phyloP scores from a whole-genome alignment of 164 flowering plant genomes.

The Taxillus chinensis region DNA sequence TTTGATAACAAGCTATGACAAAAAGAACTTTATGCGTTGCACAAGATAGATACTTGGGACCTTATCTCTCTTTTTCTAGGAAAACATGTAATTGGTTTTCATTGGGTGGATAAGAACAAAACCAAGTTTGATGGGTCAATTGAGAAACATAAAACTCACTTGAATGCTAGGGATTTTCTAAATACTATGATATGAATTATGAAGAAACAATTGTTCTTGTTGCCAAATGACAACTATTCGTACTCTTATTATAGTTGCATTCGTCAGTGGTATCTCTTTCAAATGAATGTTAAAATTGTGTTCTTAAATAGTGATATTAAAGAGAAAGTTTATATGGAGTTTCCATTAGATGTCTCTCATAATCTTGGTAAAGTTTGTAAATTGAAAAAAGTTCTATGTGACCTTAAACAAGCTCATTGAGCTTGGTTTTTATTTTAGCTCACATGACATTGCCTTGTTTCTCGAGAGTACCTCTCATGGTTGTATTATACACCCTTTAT shows the following conservation, averaged over 20 bases:
- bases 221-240: neutral
- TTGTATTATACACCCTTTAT: neutral
- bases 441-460: neutral
- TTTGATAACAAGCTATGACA: neutral
- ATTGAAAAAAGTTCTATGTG: neutral
- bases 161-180: neutral
- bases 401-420: neutral
- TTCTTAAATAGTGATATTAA: neutral
- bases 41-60: neutral
- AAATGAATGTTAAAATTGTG: neutral
- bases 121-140: neutral
- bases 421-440: neutral
- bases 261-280: neutral
- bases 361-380: neutral
- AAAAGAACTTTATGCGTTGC: neutral
- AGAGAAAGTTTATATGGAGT: neutral
- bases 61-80: neutral
- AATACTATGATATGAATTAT: neutral
- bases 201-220: neutral
- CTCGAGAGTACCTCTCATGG: neutral
- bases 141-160: neutral
- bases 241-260: neutral
- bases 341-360: neutral
- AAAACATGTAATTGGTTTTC: neutral
- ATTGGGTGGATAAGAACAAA: neutral